phyloP scores from a whole-genome alignment of 2,329 filamentous ascomycete species.

The Rutstroemia sp. region DNA sequence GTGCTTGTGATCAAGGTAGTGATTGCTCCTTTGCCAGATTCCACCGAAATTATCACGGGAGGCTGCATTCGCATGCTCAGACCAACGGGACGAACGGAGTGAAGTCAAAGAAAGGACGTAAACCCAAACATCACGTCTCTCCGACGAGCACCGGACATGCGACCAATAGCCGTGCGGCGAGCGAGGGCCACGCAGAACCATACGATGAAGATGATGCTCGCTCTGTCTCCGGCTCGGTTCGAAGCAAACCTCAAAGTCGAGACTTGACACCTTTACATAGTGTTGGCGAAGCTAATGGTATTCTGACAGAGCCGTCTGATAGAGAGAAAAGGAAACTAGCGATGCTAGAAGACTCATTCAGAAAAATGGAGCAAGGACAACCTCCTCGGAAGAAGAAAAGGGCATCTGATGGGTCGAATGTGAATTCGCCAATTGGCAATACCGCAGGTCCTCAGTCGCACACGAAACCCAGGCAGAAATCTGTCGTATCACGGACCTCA shows the following conservation, averaged over 20 bases:
- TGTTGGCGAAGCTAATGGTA: slow-evolving; percentile 44
- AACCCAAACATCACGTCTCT: slow-evolving; percentile 49
- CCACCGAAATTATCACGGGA: slow-evolving; percentile 48
- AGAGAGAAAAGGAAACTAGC: slow-evolving; percentile 61
- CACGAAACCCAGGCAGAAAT: slow-evolving; percentile 28
- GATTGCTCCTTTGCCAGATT: slow-evolving; percentile 60
- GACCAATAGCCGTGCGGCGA: slow-evolving; percentile 56
- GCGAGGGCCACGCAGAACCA: slow-evolving; percentile 53
- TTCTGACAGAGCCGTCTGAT: slow-evolving; percentile 54
- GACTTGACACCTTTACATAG: slow-evolving; percentile 51
- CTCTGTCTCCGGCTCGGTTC: slow-evolving; percentile 43
- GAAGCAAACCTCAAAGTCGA: slow-evolving; percentile 59
- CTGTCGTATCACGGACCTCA: slow-evolving; percentile 21
- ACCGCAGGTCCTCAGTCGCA: slow-evolving; percentile 17
- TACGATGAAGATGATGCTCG: slow-evolving; percentile 44
- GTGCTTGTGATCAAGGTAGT: slow-evolving; percentile 60
- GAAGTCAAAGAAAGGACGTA: slow-evolving; percentile 33
- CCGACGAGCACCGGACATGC: slow-evolving; percentile 56
- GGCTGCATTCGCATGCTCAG: slow-evolving; percentile 41
- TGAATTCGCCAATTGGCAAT: slow-evolving; percentile 11
- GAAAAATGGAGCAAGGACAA: slow-evolving; percentile 51
- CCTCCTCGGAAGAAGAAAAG: slow-evolving; percentile 57
- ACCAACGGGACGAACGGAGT: slow-evolving; percentile 26
- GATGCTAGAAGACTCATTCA: slow-evolving; percentile 59
- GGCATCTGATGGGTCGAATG: slow-evolving; percentile 43